phyloP scores from a whole-genome alignment of 305 asterid genomes.

The Fraxinus albicans region DNA sequence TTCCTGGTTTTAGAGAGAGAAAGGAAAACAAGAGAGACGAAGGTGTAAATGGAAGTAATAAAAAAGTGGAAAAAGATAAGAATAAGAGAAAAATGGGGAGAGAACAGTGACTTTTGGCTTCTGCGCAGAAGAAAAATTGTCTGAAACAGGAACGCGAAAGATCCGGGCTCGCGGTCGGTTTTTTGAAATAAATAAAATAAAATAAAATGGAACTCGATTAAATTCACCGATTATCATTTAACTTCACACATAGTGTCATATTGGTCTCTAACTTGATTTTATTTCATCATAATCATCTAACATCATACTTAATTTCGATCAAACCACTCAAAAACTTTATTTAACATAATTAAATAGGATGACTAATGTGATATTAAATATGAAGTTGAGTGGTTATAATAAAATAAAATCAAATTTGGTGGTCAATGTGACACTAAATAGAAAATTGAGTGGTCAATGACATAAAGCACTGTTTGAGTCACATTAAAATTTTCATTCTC shows the following conservation, averaged over 20 bases:
- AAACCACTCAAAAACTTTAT: background rate
- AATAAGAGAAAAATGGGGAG: slow-evolving; percentile 10
- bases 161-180: slow-evolving; percentile 66
- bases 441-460: too few relatives aligned
- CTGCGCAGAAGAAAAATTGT: slow-evolving; percentile 53
- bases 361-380: background rate
- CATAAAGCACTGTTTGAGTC: background rate
- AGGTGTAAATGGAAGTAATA: background rate
- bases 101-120: slow-evolving; percentile 43
- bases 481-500: too few relatives aligned
- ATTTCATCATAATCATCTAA: too few relatives aligned
- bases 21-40: background rate
- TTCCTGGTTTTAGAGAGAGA: slow-evolving; percentile 7
- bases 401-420: too few relatives aligned
- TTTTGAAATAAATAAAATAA: background rate
- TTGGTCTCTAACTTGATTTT: background rate
- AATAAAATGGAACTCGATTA: background rate
- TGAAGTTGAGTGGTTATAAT: background rate
- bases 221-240: background rate
- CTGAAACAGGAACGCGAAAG: slow-evolving; percentile 61
- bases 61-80: background rate
- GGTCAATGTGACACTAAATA: background rate
- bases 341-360: too few relatives aligned
- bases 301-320: background rate
- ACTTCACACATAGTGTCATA: too few relatives aligned